Evolutionary conservation across 371 early-diverging fungal species (phyloP), one percentile per base, ranked within the genome.

Genomic region (Dichotomocladium elegans): DNA sequence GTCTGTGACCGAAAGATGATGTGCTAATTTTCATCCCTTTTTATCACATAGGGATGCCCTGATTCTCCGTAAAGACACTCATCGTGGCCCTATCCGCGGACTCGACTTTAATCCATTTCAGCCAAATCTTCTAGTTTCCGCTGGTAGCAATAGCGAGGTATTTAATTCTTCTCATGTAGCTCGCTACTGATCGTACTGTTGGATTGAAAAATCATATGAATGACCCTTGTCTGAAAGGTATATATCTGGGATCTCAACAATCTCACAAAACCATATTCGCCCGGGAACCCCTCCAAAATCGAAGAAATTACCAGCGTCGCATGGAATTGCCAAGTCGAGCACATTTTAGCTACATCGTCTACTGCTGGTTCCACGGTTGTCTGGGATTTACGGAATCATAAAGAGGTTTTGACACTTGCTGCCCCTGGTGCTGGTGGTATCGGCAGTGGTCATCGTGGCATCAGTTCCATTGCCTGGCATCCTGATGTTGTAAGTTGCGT

Each of bases 171-270:
- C n/a, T n/a, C n/a, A n/a, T n/a, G n/a, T n/a, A 45, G 24, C 48
- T 28, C 33, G 35, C 28, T 15, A 27, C 21, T n/a, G 4, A 51
- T 30, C 35, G 29, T 24, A 8, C 5, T 41, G 14, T 30, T 33
- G 8, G 26, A 24, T 25, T 31, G 11, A 15, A n/a, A 19, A 19
- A 31, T 19, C 19, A 41, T 33, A 31, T 41, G 37, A 43, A 45
- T 48, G n/a, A 3, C 10, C 19, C 27, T 4, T 46, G 15, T 31
- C 26, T 64, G n/a, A n/a, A n/a, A 89, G 90, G 73, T 93, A 42
- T 95, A 87, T 58, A 88, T 95, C 52, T 98, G 99, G 99, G 96
- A 98, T 71, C 71, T 96, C 33, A 81, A 77, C 25, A 89, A 88
- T 65, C 89, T 91, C 40, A 77, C 81, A 47, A 88, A 87, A 57